phyloP scores from a whole-genome alignment of 1,139 yeast species.

The Arxiozyma telluris region DNA sequence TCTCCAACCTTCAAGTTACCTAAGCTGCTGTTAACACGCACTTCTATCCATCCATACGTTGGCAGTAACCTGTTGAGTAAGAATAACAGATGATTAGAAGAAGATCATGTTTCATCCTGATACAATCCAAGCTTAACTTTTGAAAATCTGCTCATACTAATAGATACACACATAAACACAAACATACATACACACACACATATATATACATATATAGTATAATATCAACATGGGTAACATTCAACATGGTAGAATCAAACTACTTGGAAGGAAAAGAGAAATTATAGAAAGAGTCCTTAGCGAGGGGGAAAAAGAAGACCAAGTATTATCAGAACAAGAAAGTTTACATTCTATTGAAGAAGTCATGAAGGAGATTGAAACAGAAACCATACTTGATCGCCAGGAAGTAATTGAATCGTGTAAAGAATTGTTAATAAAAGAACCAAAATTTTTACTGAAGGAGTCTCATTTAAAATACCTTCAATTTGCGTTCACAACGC shows the following conservation, averaged over 20 bases:
- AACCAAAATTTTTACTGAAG: conserved; percentile 27
- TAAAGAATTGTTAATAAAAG: conserved; percentile 27
- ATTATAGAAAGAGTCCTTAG: conserved; percentile 10
- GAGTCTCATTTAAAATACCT: conserved; percentile 36
- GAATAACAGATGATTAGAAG: background rate
- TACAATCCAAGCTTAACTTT: background rate
- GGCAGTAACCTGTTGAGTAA: background rate
- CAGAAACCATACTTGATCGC: conserved; percentile 38
- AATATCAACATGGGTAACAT: background rate
- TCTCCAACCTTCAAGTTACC: background rate
- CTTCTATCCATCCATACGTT: background rate
- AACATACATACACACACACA: background rate
- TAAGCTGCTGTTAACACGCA: background rate
- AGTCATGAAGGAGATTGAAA: conserved; percentile 25
- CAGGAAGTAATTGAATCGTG: conserved; percentile 36
- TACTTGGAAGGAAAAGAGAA: conserved; percentile 28
- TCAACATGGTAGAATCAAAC: conserved; percentile 6
- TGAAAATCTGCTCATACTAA: background rate
- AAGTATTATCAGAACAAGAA: background rate
- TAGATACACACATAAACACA: background rate
- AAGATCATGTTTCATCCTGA: background rate
- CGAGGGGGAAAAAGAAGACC: conserved; percentile 9
- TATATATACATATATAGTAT: background rate
- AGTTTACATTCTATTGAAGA: conserved; percentile 4
- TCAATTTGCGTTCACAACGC: conserved; percentile 33